Evolutionary conservation across 1,284 basidiomycete genomes (phyloP).

Genomic region (Apiotrichum veenhuisii): DNA sequence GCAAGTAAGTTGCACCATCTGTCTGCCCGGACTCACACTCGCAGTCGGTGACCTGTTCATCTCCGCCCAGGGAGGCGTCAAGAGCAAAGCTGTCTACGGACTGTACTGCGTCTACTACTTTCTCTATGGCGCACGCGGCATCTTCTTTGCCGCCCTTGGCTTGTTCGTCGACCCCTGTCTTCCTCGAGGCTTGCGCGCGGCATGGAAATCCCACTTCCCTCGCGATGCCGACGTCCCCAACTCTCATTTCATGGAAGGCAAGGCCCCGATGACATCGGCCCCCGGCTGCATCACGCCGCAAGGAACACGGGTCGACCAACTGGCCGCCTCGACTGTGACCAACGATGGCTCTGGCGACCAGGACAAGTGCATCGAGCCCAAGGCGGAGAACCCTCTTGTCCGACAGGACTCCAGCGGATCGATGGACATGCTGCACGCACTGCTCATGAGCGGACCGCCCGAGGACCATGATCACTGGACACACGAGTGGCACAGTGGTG

Average conservation of each 20-base stretch:
- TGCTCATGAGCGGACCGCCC: conserved; percentile 13
- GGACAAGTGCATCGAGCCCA: background rate
- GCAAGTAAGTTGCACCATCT: conserved; percentile 8
- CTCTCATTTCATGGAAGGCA: background rate
- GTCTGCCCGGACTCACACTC: background rate
- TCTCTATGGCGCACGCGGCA: conserved; percentile 19
- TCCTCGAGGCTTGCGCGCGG: conserved; percentile 7
- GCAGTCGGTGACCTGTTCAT: conserved; percentile 22
- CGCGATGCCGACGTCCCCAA: background rate
- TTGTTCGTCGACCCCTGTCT: conserved; percentile 21
- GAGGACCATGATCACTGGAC: conserved; percentile 9
- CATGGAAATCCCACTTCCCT: conserved; percentile 4
- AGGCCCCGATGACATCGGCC: background rate
- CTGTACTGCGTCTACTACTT: conserved; percentile 24
- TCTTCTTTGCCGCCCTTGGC: conserved; percentile 14
- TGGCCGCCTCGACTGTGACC: background rate
- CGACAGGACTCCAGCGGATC: conserved; percentile 1
- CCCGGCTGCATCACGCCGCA: background rate
- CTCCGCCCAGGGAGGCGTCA: conserved; percentile 10
- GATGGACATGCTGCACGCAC: conserved; percentile 17
- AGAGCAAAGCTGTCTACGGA: conserved; percentile 8
- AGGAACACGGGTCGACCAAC: background rate
- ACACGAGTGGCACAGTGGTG: background rate
- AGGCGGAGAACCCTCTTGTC: background rate
- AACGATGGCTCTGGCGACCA: background rate